Conservation (phyloP, 805 yeast genomes). For the Saturnispora hagleri region DNA sequence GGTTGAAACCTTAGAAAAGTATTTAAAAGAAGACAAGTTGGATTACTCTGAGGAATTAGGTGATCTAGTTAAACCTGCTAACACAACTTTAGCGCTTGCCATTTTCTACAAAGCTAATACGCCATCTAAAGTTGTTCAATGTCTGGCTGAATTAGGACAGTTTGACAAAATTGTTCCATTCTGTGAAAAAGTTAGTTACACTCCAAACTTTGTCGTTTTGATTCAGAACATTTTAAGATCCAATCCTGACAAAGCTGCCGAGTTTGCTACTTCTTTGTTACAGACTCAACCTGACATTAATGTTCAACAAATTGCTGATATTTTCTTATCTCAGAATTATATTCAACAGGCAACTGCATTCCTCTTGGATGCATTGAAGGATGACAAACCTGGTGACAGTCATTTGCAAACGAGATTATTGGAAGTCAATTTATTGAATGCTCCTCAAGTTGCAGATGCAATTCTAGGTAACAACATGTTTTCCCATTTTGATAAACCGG, state of each 20-base stretch:
- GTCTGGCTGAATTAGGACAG: conserved; percentile 92
- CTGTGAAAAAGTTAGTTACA: conserved; percentile 79
- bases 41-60: conserved; percentile 96
- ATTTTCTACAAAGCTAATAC: conserved; percentile 78
- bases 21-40: conserved; percentile 91
- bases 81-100: conserved; percentile 77
- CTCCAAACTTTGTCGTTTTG: conserved; percentile 83
- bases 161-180: conserved; percentile 93
- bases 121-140: conserved; percentile 82
- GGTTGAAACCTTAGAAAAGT: conserved; percentile 86
- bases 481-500: conserved; percentile 88
- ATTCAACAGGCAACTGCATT: conserved; percentile 98
- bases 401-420: conserved; percentile 90
- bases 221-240: conserved; percentile 85
- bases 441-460: conserved; percentile 99
- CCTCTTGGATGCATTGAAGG: conserved; percentile 88
- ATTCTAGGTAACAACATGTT: conserved; percentile 93
- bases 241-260: conserved; percentile 97
- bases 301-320: conserved; percentile 81
- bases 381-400: conserved; percentile 89
- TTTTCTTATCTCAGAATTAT: conserved; percentile 87
- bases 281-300: conserved; percentile 58
- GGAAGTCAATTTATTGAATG: conserved; percentile 87
- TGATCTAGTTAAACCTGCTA: conserved; percentile 86
- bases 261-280: conserved; percentile 83